Evolutionary conservation across 345 rosid genomes (phyloP).

Genomic region (Populus simonii): DNA sequence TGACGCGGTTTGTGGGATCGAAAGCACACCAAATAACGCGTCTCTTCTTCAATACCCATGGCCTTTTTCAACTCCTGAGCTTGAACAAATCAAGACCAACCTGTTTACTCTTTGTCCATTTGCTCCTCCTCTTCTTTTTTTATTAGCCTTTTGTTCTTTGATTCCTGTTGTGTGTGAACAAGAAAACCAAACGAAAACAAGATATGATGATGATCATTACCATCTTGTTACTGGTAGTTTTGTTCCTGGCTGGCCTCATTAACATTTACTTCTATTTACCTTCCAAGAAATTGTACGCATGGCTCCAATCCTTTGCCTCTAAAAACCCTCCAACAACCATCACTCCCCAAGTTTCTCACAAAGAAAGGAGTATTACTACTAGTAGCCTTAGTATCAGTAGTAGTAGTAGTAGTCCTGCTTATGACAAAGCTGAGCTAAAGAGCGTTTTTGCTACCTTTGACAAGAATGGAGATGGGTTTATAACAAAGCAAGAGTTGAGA

Average conservation of each 20-base stretch:
- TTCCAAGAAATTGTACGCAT: constrained; percentile 26
- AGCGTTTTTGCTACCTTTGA: constrained; percentile 31
- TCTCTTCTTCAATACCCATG: constrained; percentile 11
- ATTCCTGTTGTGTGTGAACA: neutral
- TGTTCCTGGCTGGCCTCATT: constrained; percentile 39
- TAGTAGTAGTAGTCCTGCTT: neutral
- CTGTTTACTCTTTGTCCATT: neutral
- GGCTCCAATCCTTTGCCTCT: constrained; percentile 28
- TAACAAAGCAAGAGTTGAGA: constrained; percentile 27
- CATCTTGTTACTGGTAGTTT: constrained; percentile 19
- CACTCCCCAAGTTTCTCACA: neutral
- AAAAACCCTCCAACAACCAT: neutral
- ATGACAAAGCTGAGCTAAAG: constrained; percentile 18
- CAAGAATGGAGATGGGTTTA: constrained; percentile 33
- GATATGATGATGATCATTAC: constrained; percentile 22
- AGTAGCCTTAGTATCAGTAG: neutral
- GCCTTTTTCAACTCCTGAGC: neutral
- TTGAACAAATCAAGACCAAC: neutral
- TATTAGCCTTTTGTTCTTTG: neutral
- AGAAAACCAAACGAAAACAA: neutral
- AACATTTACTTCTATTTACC: constrained; percentile 32
- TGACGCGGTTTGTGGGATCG: constrained; percentile 60
- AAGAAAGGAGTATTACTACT: neutral
- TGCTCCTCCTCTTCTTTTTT: neutral
- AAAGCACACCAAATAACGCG: constrained; percentile 32